These are phyloP conservation scores for Auriscalpium microsporum DNA, from an alignment of 768 basidiomycete species.

Conservation along the genomic window DNA sequence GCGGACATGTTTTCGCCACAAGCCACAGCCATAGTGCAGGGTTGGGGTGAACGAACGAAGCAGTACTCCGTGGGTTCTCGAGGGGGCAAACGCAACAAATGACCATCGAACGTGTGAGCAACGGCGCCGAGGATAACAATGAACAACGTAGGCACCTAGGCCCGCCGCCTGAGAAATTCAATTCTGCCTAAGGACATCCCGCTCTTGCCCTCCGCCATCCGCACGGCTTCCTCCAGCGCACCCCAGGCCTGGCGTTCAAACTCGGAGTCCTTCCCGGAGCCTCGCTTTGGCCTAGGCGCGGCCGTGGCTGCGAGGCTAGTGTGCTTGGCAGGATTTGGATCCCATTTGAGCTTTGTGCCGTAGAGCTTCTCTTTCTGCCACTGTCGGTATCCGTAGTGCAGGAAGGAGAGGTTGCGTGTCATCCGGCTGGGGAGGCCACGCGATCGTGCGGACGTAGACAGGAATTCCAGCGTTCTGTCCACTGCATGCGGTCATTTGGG, in stretches of 20 bases:
- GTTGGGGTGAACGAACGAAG: no score
- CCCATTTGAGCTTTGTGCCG: constrained; percentile 29
- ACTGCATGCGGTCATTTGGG: constrained; percentile 31
- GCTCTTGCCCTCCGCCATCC: constrained; percentile 51
- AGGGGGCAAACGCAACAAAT: no score
- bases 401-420: constrained; percentile 44
- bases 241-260: constrained; percentile 34
- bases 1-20: no score
- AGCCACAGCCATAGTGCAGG: no score
- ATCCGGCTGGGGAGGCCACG: constrained; percentile 55
- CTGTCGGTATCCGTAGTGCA: constrained; percentile 27
- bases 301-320: no score
- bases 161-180: constrained; percentile 2
- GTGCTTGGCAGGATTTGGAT: constrained; percentile 22
- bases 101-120: no score
- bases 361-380: constrained; percentile 5
- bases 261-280: constrained; percentile 5
- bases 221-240: constrained; percentile 43
- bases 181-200: constrained; percentile 43
- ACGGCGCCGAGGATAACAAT: no score
- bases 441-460: constrained; percentile 53
- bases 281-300: not conserved
- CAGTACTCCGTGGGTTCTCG: no score
- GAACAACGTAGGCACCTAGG: not conserved
- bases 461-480: constrained; percentile 54